phyloP scores from a whole-genome alignment of 306 rosid genomes.

The Prunus dulcis region DNA sequence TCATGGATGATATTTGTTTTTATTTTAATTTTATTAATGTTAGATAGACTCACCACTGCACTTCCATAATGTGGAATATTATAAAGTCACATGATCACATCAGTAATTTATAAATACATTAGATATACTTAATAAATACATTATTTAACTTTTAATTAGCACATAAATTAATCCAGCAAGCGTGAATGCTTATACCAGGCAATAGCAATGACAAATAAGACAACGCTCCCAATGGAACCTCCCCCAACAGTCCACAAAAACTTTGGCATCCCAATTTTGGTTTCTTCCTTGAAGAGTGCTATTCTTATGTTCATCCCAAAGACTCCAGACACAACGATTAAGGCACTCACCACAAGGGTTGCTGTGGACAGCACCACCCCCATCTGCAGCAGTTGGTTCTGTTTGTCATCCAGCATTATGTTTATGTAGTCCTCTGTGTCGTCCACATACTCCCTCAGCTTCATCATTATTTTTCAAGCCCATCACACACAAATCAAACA shows the following conservation, averaged over 20 bases:
- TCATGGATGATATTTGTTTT: no score
- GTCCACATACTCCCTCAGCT: constrained; percentile 96
- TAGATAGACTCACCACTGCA: no score
- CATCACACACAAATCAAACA: neutral
- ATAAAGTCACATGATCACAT: no score
- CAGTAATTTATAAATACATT: no score
- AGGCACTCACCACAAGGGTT: constrained; percentile 81
- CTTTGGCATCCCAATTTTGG: constrained; percentile 42
- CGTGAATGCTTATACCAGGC: constrained; percentile 69
- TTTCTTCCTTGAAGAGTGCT: constrained; percentile 35
- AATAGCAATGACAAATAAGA: constrained; percentile 56
- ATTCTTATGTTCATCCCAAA: constrained; percentile 87
- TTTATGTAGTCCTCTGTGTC: constrained; percentile 98
- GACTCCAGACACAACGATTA: constrained; percentile 88
- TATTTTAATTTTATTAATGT: no score
- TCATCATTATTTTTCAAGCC: neutral
- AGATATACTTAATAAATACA: no score
- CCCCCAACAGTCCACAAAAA: constrained; percentile 73
- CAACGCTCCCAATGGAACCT: constrained; percentile 32
- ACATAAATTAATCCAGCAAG: constrained; percentile 46
- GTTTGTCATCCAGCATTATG: constrained; percentile 99
- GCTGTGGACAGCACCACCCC: constrained; percentile 97
- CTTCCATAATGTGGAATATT: no score
- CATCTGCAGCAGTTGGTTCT: constrained; percentile 96
- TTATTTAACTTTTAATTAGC: no score